Conservation (phyloP, 225 moss, liverwort and hornwort genomes). For the Anthoceros angustus region DNA sequence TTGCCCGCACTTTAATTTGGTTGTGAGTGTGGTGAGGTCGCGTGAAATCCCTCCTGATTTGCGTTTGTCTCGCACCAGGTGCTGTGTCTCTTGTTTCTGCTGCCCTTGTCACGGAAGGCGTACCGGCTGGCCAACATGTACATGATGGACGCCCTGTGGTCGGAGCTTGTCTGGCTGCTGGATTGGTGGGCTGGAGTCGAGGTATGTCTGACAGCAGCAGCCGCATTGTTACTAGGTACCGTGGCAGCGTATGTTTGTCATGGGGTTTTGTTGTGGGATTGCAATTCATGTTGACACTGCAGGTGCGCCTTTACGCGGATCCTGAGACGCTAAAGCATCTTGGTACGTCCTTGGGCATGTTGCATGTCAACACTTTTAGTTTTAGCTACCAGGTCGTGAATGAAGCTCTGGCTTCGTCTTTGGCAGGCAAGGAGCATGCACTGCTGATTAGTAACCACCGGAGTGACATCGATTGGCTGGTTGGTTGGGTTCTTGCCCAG, state of each 20-base stretch:
- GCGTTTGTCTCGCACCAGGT: conserved; percentile 22
- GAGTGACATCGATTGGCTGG: conserved; percentile 97
- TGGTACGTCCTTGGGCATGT: conserved; percentile 23
- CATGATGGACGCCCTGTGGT: conserved; percentile 80
- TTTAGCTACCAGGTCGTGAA: no score
- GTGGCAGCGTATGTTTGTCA: background rate
- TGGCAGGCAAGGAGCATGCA: conserved; percentile 82
- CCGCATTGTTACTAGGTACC: background rate
- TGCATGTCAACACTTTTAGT: background rate
- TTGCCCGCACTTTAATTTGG: no score
- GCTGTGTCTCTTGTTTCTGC: conserved; percentile 42
- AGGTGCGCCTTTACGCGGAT: conserved; percentile 58
- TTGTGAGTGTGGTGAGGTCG: background rate
- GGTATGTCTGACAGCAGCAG: conserved; percentile 15
- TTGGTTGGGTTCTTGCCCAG: conserved; percentile 81
- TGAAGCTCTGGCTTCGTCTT: background rate
- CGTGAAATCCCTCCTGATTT: background rate
- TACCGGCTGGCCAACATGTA: conserved; percentile 66
- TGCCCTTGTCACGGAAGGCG: conserved; percentile 58
- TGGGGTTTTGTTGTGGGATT: background rate
- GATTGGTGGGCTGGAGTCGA: conserved; percentile 92
- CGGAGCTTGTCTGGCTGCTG: conserved; percentile 83
- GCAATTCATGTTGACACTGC: background rate
- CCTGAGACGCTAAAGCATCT: conserved; percentile 29
- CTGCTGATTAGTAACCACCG: conserved; percentile 72